phyloP scores from a whole-genome alignment of 2,329 filamentous ascomycete species.

The Dissoconium aciculare region DNA sequence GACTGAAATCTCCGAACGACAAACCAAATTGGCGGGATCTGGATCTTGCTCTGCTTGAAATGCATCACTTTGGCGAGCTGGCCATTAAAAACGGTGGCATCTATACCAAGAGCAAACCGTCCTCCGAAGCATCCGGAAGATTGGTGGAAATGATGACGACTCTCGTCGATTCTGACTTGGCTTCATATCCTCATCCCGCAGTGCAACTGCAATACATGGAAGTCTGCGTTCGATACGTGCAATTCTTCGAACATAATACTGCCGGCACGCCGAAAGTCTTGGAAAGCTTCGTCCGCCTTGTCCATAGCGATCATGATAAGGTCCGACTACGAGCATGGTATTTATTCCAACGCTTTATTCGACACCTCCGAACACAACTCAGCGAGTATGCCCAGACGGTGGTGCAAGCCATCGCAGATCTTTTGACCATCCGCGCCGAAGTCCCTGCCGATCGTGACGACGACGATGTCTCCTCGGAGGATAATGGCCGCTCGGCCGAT shows the following conservation, averaged over 20 bases:
- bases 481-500: constrained; percentile 79
- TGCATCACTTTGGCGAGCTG: constrained; percentile 89
- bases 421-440: constrained; percentile 83
- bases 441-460: constrained; percentile 62
- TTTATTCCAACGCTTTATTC: constrained; percentile 82
- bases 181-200: constrained; percentile 74
- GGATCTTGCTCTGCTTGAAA: constrained; percentile 84
- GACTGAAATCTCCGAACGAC: constrained; percentile 56
- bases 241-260: constrained; percentile 77
- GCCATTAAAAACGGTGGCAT: constrained; percentile 77
- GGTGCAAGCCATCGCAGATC: constrained; percentile 75
- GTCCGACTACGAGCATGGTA: constrained; percentile 93
- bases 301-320: constrained; percentile 75
- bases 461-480: constrained; percentile 89
- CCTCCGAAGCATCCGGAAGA: constrained; percentile 61
- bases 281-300: constrained; percentile 78
- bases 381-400: constrained; percentile 83
- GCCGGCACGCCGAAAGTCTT: constrained; percentile 72
- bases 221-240: constrained; percentile 84
- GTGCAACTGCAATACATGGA: constrained; percentile 97
- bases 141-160: constrained; percentile 85
- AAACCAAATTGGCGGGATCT: constrained; percentile 88
- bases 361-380: constrained; percentile 68
- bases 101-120: constrained; percentile 72
- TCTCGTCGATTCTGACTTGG: constrained; percentile 85